Percentiles rank a stretch among this genome's conserved stretches.
Conservation (phyloP, 2,329 filamentous ascomycete genomes). For the Aspergillus versicolor region DNA sequence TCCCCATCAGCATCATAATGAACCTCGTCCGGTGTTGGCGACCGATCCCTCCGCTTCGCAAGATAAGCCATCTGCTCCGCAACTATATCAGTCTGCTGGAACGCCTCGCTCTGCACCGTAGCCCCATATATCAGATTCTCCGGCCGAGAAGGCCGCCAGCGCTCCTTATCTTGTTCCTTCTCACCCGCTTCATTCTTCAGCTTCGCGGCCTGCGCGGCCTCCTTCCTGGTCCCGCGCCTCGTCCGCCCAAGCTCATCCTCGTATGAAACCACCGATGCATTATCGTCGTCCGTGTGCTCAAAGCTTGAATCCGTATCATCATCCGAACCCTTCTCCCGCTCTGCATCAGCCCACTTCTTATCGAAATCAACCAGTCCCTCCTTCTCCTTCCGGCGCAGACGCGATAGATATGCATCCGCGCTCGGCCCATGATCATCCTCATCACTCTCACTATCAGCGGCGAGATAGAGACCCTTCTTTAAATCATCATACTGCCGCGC, state of each 20-base stretch:
- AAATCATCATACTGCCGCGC: constrained; percentile 82
- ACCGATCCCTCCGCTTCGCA: constrained; percentile 74
- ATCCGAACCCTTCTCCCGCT: constrained; percentile 41
- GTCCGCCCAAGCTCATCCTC: constrained; percentile 90
- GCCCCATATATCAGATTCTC: constrained; percentile 78
- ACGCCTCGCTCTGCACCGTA: constrained; percentile 78
- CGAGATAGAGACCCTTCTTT: constrained; percentile 83
- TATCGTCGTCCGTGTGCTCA: constrained; percentile 43
- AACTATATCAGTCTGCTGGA: constrained; percentile 68
- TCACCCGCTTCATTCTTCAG: constrained; percentile 34
- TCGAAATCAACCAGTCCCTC: constrained; percentile 84
- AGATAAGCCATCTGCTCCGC: constrained; percentile 73
- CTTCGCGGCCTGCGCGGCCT: constrained; percentile 65
- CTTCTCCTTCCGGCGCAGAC: constrained; percentile 57
- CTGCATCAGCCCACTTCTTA: constrained; percentile 82
- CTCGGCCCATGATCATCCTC: constrained; percentile 17
- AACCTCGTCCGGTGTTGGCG: constrained; percentile 70
- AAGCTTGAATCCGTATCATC: constrained; percentile 32
- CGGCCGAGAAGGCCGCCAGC: constrained; percentile 55
- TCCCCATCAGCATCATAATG: constrained; percentile 88
- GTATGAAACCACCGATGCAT: constrained; percentile 74
- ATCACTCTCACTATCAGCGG: constrained; percentile 37
- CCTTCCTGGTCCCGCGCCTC: constrained; percentile 67
- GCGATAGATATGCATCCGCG: constrained; percentile 49
- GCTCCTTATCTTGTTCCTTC: constrained; percentile 15